Conservation (phyloP, 106 monocot genomes). For the Acanthochlamys bracteata region DNA sequence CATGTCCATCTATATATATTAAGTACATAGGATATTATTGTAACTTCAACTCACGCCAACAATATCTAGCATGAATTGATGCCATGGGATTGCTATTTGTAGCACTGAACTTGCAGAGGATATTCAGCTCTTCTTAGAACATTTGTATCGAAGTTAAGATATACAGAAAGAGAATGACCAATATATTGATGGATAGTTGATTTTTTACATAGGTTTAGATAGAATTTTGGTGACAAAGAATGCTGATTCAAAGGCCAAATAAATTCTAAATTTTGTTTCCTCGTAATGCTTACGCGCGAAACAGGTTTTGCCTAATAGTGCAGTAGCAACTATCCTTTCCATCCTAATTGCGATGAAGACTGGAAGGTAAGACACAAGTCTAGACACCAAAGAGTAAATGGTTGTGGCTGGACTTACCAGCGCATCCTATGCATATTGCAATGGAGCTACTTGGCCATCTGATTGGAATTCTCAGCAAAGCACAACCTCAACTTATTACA, state of each 20-base stretch:
- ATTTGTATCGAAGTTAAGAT: too few relatives aligned
- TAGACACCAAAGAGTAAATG: constrained; percentile 41
- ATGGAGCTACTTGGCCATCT: constrained; percentile 81
- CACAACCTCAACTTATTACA: constrained; percentile 62
- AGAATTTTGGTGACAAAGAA: neutral
- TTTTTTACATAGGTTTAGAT: too few relatives aligned
- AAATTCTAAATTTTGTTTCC: neutral
- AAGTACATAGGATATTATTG: too few relatives aligned
- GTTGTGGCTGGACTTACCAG: constrained; percentile 49
- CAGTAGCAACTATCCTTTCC: constrained; percentile 42
- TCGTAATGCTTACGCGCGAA: constrained; percentile 22
- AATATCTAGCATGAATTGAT: too few relatives aligned
- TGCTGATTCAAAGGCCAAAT: neutral
- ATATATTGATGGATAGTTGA: too few relatives aligned
- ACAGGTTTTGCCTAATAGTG: constrained; percentile 71
- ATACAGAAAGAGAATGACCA: too few relatives aligned
- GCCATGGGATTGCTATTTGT: too few relatives aligned
- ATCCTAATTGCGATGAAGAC: constrained; percentile 26
- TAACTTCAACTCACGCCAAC: too few relatives aligned
- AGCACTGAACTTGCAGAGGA: too few relatives aligned
- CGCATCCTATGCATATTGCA: constrained; percentile 68
- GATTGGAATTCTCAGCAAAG: constrained; percentile 62
- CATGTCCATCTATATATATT: too few relatives aligned
- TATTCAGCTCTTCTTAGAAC: too few relatives aligned
- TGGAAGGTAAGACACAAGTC: constrained; percentile 44